These are phyloP conservation scores for Cladorrhinum sp. DNA, from an alignment of 2,329 filamentous ascomycete genomes.

Conservation along the genomic window DNA sequence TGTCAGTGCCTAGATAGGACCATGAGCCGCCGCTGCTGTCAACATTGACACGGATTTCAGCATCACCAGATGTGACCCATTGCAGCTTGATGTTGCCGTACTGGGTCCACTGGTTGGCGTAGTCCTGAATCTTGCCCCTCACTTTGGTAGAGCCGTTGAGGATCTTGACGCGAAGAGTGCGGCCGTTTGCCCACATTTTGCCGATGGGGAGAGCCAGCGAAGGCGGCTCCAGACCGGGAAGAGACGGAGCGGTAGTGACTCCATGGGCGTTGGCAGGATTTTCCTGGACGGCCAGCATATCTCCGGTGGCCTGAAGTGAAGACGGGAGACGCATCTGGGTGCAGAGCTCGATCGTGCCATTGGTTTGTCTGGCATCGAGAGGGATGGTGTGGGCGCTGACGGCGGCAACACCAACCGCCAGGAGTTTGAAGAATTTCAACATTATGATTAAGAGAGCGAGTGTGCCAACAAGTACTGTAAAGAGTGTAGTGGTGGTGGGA, in stretches of 20 bases:
- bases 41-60: not conserved
- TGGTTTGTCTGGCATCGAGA: not conserved
- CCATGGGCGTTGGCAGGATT: conserved; percentile 5
- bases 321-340: conserved; percentile 4
- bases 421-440: not conserved
- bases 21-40: not conserved
- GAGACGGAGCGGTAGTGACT: not conserved
- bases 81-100: not conserved
- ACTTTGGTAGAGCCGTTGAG: not conserved
- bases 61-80: not conserved
- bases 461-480: not conserved
- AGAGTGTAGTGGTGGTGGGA: not conserved
- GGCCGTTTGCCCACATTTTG: conserved; percentile 1
- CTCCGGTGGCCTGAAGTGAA: not conserved
- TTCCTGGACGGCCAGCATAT: not conserved
- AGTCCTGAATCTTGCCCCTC: not conserved
- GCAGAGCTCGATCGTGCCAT: not conserved
- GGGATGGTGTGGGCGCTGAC: conserved; percentile 4
- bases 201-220: not conserved
- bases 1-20: not conserved
- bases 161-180: conserved; percentile 1
- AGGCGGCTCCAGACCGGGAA: not conserved
- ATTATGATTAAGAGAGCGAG: not conserved
- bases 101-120: not conserved
- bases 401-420: not conserved